These are phyloP conservation scores for Arctostaphylos glauca DNA, from an alignment of 148 eudicot genomes.

Conservation along the genomic window DNA sequence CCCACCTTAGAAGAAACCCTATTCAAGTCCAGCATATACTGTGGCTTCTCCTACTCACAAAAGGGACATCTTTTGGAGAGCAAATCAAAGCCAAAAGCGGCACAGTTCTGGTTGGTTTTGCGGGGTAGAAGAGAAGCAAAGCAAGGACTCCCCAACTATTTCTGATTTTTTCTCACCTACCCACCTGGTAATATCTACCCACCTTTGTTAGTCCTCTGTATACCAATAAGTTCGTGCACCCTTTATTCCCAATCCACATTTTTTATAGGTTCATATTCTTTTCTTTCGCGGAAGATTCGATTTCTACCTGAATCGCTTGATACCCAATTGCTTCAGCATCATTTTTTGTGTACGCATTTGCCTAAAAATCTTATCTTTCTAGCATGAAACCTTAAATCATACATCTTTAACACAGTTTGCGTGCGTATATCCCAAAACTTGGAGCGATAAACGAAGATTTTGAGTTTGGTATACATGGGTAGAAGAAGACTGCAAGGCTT, in stretches of 20 bases:
- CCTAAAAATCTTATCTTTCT: background rate
- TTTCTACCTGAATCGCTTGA: background rate
- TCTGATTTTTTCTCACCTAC: constrained; percentile 1
- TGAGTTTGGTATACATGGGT: constrained; percentile 27
- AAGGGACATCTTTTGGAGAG: background rate
- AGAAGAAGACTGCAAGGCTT: constrained; percentile 21
- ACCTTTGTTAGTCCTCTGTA: constrained; percentile 1
- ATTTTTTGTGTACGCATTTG: constrained; percentile 5
- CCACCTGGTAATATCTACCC: constrained; percentile 17
- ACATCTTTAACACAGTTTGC: background rate
- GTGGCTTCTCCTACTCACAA: background rate
- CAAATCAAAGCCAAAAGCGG: background rate
- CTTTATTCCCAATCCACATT: background rate
- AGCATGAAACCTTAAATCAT: background rate
- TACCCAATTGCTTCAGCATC: constrained; percentile 9
- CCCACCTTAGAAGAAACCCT: background rate
- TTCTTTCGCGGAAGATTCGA: background rate
- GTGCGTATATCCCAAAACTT: background rate
- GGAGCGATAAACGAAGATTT: background rate
- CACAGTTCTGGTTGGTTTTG: background rate
- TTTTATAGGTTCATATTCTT: background rate
- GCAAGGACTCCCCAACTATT: constrained; percentile 10
- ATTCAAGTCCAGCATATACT: background rate
- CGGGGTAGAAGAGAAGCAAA: background rate
- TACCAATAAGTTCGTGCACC: background rate